Evolutionary conservation across 2,329 filamentous ascomycete genomes (phyloP), one percentile per base, ranked within the genome.

Genomic region (Amphichorda felina): DNA sequence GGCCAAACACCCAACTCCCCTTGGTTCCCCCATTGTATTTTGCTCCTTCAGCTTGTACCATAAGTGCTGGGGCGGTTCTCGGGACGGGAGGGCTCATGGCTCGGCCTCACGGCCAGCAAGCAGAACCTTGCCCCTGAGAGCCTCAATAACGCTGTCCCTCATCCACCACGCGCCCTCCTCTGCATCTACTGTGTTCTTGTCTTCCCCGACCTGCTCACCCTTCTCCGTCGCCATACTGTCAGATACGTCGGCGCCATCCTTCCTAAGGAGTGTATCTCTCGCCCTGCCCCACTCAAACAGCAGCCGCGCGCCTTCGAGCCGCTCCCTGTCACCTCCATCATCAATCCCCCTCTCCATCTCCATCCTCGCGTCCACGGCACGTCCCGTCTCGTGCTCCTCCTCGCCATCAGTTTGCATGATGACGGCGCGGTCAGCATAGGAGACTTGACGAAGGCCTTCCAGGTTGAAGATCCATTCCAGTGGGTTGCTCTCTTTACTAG

Each of bases 381-480:
- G 59, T n/a, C 59, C 58, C 0, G 61, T 63, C 18, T 66, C 63
- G 3, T 62, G 63, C 5, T 68, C 61, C 4, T 65, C 55, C 9
- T 64, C 70, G 5, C 34, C 33, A 19, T 67, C 60, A 4, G 64
- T 55, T 54, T 62, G 68, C 8, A 86, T 61, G 3, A 84, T 66
- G 17, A 76, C 61, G 1, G 68, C 68, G 37, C 74, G 70, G 47
- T 94, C 86, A 1, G 79, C 75, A 35, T 80, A 64, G 53, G 62
- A 82, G 53, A 65, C 72, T 42, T 44, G 58, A 50, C 46, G 53
- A 39, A 62, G 82, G 50, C 39, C 68, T 43, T 70, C 63, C 0
- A 86, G 66, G 2, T 65, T 58, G 51, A 94, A 85, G 2, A 94
- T 51, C 81, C 84, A 89, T 41, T 81, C 75, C 48, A 89, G 72